Evolutionary conservation across 2,329 filamentous ascomycete species (phyloP), one percentile per base, ranked within the genome.

Genomic region (Aspergillus melleus): DNA sequence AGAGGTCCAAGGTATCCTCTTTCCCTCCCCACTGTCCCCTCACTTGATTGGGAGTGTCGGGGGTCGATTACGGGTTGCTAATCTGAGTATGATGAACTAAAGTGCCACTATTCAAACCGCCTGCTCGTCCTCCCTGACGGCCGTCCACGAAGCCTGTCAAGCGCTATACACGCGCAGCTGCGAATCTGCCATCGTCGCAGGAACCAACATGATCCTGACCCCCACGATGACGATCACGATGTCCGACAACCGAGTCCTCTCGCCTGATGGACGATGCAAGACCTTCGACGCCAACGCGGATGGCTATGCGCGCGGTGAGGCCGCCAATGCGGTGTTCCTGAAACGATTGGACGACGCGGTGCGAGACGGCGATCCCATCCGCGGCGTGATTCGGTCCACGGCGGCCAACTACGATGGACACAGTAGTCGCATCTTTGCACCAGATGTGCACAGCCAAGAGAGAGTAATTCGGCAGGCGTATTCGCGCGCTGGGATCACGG

Each of bases 251-350:
- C 55, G 57, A 29, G 64, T 83, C 36, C 59, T 83, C 0, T 80
- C 75, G 11, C 71, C 74, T 0, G 76, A 72, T 12, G 82, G 82
- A 0, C 67, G 74, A 9, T 84, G 81, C 58, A 80, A 79, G 47
- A 73, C 79, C 2, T 83, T 81, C 55, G 79, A 81, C 54, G 72
- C 73, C 4, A 56, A 68, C 2, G 83, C 81, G 0, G 78, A 83
- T 66, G 82, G 83, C 0, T 85, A 84, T 63, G 83, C 78, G 47
- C 76, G 83, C 12, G 80, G 73, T 1, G 83, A 85, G 55, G 82
- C 75, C 4, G 72, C 77, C n/a, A 81, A 73, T 0, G 70, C 77
- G 16, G 66, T 85, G 2, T 72, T 81, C 10, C 61, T 85, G 19
- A 84, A 84, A 65, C 66, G 68, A 4, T 63, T 84, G 1, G 68